Percentiles rank a stretch among this genome's conserved stretches.
Evolutionary conservation across 441 rosid genomes (phyloP).

Genomic region (Lepidium campestre): DNA sequence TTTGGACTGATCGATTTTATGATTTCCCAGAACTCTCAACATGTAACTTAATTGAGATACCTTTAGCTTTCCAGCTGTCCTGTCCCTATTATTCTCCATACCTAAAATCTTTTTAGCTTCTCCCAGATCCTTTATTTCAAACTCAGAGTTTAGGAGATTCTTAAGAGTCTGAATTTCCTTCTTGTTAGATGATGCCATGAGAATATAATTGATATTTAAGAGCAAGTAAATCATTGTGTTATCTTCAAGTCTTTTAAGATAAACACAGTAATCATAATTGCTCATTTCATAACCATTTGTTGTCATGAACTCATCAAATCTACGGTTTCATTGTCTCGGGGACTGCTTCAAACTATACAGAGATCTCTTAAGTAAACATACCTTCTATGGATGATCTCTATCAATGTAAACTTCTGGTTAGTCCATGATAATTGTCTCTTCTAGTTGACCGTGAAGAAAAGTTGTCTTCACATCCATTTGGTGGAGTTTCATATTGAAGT

Average conservation of each 20-base stretch:
- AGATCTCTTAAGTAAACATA: not conserved
- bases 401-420: not conserved
- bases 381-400: not conserved
- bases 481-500: not conserved
- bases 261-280: not conserved
- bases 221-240: not conserved
- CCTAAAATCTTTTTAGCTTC: not conserved
- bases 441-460: not conserved
- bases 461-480: not conserved
- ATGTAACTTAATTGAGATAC: not conserved
- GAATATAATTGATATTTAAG: not conserved
- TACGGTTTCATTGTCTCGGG: not conserved
- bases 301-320: not conserved
- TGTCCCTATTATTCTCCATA: not conserved
- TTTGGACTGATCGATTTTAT: not conserved
- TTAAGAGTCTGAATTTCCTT: not conserved
- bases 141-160: not conserved
- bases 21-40: not conserved
- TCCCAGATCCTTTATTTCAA: not conserved
- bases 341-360: not conserved
- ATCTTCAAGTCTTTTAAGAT: fast-evolving
- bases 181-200: not conserved
- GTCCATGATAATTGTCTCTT: not conserved
- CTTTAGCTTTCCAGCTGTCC: not conserved
- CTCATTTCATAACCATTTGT: not conserved